These are phyloP conservation scores for Penicillium janthinellum DNA, from an alignment of 2,329 filamentous ascomycete genomes.

Conservation along the genomic window DNA sequence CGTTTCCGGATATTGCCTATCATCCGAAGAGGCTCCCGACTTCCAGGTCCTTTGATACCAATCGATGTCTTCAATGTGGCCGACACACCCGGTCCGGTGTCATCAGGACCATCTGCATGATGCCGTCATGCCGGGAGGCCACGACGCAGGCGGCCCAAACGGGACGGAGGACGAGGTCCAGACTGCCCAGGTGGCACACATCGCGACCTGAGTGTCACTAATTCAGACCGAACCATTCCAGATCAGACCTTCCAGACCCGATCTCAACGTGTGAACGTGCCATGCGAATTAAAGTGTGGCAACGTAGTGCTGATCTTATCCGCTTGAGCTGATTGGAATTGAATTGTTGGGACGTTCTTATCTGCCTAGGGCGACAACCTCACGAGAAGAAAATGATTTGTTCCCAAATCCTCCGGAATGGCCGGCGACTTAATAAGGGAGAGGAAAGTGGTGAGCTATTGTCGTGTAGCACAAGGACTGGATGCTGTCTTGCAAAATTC, in stretches of 20 bases:
- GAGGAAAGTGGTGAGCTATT: not conserved
- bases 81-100: not conserved
- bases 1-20: not conserved
- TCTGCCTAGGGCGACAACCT: not conserved
- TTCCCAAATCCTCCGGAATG: not conserved
- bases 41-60: not conserved
- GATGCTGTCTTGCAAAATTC: not conserved
- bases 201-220: not conserved
- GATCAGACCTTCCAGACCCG: not conserved
- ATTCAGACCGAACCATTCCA: not conserved
- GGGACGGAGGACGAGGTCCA: conserved; percentile 2
- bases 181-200: not conserved
- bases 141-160: conserved; percentile 25
- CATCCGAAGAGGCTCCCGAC: not conserved
- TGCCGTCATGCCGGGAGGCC: conserved; percentile 27
- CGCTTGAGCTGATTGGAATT: not conserved
- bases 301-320: not conserved
- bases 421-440: not conserved
- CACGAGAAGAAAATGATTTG: not conserved
- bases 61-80: not conserved
- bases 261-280: not conserved
- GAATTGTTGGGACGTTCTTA: not conserved
- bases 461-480: not conserved
- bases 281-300: conserved; percentile 1
- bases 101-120: conserved; percentile 11